Evolutionary conservation across 2,329 filamentous ascomycete genomes (phyloP).

Genomic region (Colletotrichum euphorbiae): DNA sequence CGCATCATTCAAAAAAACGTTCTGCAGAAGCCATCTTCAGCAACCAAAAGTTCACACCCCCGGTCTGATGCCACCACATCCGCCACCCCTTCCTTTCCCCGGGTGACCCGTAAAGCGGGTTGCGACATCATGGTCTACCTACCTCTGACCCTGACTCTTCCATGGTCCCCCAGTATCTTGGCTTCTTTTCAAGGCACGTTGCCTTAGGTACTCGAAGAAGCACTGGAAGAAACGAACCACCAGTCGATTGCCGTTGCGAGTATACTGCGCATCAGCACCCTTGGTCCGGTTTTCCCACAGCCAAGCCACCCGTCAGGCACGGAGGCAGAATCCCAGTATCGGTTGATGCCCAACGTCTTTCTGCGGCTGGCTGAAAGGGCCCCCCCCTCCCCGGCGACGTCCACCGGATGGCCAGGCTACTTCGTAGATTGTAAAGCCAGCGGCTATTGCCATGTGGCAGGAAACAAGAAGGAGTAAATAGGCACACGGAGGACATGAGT

Average conservation of each 20-base stretch:
- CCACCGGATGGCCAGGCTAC: no score
- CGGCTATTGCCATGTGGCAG: no score
- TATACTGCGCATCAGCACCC: not conserved
- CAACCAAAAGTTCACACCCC: not conserved
- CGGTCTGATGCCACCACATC: not conserved
- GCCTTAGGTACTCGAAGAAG: not conserved
- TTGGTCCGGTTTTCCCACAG: not conserved
- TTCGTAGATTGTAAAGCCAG: no score
- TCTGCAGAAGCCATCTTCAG: constrained; percentile 1
- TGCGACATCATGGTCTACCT: constrained; percentile 25
- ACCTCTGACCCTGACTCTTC: not conserved
- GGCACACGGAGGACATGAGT: no score
- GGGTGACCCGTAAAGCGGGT: constrained; percentile 28
- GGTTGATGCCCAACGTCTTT: constrained; percentile 32
- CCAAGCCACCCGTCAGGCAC: constrained; percentile 28
- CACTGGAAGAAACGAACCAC: not conserved
- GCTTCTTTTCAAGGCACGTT: not conserved
- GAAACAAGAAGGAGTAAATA: no score
- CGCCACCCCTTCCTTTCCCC: constrained; percentile 15
- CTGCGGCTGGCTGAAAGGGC: no score
- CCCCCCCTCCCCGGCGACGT: no score
- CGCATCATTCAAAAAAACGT: not conserved
- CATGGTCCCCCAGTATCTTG: constrained; percentile 5
- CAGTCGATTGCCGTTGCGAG: constrained; percentile 8
- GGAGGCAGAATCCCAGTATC: constrained; percentile 13